phyloP scores from a whole-genome alignment of 2,329 filamentous ascomycete species.

The Cordyceps cateniannulata region DNA sequence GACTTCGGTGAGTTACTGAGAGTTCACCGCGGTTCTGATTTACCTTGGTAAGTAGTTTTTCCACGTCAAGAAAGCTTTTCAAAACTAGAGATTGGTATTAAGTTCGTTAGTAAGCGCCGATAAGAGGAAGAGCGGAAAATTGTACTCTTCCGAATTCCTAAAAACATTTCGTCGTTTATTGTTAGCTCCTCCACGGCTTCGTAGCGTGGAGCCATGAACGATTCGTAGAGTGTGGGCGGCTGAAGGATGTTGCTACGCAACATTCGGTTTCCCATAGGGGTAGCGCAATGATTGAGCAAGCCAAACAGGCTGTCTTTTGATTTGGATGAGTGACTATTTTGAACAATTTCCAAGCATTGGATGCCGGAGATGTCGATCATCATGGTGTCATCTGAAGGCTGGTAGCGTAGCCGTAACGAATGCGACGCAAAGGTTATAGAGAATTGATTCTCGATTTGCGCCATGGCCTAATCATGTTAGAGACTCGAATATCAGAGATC shows the following conservation, averaged over 20 bases:
- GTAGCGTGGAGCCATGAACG: conserved; percentile 65
- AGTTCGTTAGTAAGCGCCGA: neutral
- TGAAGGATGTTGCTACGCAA: conserved; percentile 83
- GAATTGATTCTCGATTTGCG: conserved; percentile 69
- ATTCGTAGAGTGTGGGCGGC: conserved; percentile 63
- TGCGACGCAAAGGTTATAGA: conserved; percentile 65
- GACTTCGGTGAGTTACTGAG: neutral
- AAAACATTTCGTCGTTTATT: conserved; percentile 79
- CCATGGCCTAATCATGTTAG: conserved; percentile 55
- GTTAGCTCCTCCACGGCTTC: conserved; percentile 80
- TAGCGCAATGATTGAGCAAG: conserved; percentile 75
- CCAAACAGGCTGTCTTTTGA: conserved; percentile 81
- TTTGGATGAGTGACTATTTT: conserved; percentile 71
- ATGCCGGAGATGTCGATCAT: conserved; percentile 91
- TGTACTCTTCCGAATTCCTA: conserved; percentile 61
- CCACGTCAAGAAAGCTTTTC: conserved; percentile 68
- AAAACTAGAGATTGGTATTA: conserved; percentile 44
- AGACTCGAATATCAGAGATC: neutral
- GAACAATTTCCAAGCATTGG: conserved; percentile 78
- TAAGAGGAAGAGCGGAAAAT: neutral
- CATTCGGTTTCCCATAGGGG: conserved; percentile 81
- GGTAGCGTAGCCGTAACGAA: conserved; percentile 78
- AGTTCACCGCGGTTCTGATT: neutral
- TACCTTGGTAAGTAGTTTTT: conserved; percentile 72
- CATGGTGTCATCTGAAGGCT: conserved; percentile 87